These are phyloP conservation scores for Leccinum olivaceopallidum DNA, from an alignment of 768 basidiomycete species.

Conservation along the genomic window DNA sequence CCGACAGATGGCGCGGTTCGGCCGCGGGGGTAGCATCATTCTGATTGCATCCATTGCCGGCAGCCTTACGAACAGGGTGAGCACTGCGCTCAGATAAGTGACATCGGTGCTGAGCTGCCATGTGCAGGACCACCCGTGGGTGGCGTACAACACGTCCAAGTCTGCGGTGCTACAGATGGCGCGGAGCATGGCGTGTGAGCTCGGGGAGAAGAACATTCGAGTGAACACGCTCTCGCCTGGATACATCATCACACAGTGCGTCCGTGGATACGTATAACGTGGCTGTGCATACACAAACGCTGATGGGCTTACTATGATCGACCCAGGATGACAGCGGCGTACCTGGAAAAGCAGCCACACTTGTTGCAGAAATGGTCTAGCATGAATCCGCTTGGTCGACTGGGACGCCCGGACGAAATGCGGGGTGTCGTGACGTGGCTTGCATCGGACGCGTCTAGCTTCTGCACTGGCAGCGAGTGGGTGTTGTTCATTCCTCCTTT, in stretches of 20 bases:
- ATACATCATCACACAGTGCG: slow-evolving; percentile 67
- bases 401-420: slow-evolving; percentile 72
- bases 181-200: slow-evolving; percentile 80
- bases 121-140: slow-evolving; percentile 67
- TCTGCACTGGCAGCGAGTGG: slow-evolving; percentile 82
- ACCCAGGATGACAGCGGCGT: slow-evolving; percentile 71
- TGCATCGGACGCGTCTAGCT: slow-evolving; percentile 73
- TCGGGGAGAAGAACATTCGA: slow-evolving; percentile 63
- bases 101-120: neutral
- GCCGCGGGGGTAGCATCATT: slow-evolving; percentile 53
- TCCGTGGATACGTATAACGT: slow-evolving; percentile 29
- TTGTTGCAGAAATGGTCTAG: slow-evolving; percentile 66
- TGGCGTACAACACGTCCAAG: slow-evolving; percentile 77
- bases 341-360: slow-evolving; percentile 63
- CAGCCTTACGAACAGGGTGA: slow-evolving; percentile 68
- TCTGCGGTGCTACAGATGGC: slow-evolving; percentile 81
- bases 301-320: slow-evolving; percentile 11
- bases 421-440: slow-evolving; percentile 73
- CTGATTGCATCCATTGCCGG: slow-evolving; percentile 63
- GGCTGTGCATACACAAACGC: too few species aligned
- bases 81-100: slow-evolving; percentile 1
- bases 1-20: slow-evolving; percentile 52
- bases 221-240: slow-evolving; percentile 80
- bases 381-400: slow-evolving; percentile 67
- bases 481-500: slow-evolving; percentile 28